Evolutionary conservation across 257 asterid genomes (phyloP).

Genomic region (Solanum corneliomulleri): DNA sequence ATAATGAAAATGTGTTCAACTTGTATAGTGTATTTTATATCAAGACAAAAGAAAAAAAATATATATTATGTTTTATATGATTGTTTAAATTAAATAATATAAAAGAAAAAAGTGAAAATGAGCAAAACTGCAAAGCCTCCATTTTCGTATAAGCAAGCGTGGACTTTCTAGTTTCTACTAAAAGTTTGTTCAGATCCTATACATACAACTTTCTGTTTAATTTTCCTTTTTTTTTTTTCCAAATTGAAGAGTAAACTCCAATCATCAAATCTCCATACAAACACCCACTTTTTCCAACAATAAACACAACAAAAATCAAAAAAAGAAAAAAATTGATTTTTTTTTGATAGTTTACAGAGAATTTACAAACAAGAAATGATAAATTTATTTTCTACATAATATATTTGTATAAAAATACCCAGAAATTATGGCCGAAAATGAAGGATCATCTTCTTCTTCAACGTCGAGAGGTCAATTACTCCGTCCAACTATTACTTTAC

Average conservation of each 20-base stretch:
- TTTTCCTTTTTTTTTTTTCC: neutral
- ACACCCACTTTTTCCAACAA: neutral
- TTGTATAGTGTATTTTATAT: neutral
- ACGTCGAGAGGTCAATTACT: constrained; percentile 14
- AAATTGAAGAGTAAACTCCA: neutral
- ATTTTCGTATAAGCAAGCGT: neutral
- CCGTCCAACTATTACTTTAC: constrained; percentile 42
- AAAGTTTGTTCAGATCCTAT: neutral
- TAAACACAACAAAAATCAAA: too few species aligned
- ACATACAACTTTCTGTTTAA: neutral
- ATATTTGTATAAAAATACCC: neutral
- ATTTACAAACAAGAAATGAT: neutral
- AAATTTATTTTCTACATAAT: neutral
- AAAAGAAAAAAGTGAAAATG: neutral
- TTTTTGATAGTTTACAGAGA: neutral
- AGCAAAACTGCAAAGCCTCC: neutral
- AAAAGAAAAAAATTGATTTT: too few species aligned
- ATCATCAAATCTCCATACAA: neutral
- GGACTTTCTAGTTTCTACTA: neutral
- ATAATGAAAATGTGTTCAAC: neutral
- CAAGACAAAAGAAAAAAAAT: neutral
- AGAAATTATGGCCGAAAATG: constrained; percentile 38
- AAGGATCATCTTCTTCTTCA: constrained; percentile 29
- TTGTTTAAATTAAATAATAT: neutral
- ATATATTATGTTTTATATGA: neutral